These are phyloP conservation scores for Emericellopsis atlantica DNA, from an alignment of 2,329 filamentous ascomycete genomes.

Conservation along the genomic window DNA sequence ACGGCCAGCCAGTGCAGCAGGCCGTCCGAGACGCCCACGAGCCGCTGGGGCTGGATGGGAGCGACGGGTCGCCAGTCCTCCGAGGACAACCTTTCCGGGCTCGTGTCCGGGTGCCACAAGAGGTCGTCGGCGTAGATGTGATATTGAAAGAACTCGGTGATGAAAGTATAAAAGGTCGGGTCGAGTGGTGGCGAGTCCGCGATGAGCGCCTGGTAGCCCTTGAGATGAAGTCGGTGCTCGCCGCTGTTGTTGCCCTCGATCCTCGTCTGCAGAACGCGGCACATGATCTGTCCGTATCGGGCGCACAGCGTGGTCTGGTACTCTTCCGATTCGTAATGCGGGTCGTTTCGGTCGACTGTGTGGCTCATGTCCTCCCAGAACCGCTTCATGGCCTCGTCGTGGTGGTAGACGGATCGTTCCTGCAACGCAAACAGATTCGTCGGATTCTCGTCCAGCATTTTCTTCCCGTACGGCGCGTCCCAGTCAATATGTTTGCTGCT, in stretches of 20 bases:
- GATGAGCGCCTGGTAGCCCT: conserved; percentile 64
- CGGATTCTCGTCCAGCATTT: conserved; percentile 34
- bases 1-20: conserved; percentile 68
- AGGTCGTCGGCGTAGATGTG: conserved; percentile 58
- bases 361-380: conserved; percentile 33
- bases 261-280: conserved; percentile 43
- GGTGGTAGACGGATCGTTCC: conserved; percentile 41
- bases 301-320: conserved; percentile 36
- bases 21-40: conserved; percentile 73
- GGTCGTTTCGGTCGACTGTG: conserved; percentile 26
- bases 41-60: conserved; percentile 34
- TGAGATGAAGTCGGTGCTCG: conserved; percentile 68
- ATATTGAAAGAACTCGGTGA: conserved; percentile 76
- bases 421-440: conserved; percentile 33
- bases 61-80: conserved; percentile 29
- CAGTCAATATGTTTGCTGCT: conserved; percentile 65
- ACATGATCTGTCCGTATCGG: conserved; percentile 51
- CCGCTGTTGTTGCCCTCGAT: conserved; percentile 45
- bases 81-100: conserved; percentile 22
- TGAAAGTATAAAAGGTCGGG: conserved; percentile 50
- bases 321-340: conserved; percentile 21
- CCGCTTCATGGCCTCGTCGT: conserved; percentile 38
- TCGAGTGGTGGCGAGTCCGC: conserved; percentile 46
- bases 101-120: conserved; percentile 31
- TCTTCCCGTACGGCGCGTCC: conserved; percentile 40